Evolutionary conservation across 768 basidiomycete genomes (phyloP).

Genomic region (Pleurotus djamor): DNA sequence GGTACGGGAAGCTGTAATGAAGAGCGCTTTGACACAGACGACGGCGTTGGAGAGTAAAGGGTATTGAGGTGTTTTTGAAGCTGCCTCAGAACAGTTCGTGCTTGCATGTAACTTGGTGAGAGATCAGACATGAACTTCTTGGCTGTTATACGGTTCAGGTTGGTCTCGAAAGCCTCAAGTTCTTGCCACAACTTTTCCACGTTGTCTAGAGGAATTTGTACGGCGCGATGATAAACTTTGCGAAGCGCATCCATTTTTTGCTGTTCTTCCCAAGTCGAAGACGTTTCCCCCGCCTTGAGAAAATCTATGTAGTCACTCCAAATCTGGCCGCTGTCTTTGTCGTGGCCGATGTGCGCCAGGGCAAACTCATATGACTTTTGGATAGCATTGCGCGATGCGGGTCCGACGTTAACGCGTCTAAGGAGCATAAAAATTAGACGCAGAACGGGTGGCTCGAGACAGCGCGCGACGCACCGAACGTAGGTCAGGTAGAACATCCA

Average conservation of each 20-base stretch:
- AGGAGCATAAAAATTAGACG: neutral
- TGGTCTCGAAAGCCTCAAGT: constrained; percentile 88
- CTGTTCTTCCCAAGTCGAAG: constrained; percentile 92
- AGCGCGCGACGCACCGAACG: constrained; percentile 63
- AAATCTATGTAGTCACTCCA: constrained; percentile 96
- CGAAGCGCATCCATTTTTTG: constrained; percentile 94
- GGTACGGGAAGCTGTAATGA: constrained; percentile 64
- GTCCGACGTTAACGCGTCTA: constrained; percentile 68
- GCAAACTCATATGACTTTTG: constrained; percentile 94
- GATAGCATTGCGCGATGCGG: constrained; percentile 71
- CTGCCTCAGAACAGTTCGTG: constrained; percentile 83
- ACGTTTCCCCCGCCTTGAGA: constrained; percentile 74
- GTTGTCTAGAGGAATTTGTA: constrained; percentile 92
- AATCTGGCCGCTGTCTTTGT: constrained; percentile 88
- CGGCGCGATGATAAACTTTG: constrained; percentile 90
- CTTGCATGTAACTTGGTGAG: constrained; percentile 95
- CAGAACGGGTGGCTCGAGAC: constrained; percentile 12
- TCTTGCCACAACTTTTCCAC: constrained; percentile 94
- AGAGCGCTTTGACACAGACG: constrained; percentile 31
- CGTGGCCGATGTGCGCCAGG: constrained; percentile 83
- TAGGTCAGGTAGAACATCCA: constrained; percentile 95
- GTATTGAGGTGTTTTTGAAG: constrained; percentile 66
- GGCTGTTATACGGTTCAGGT: constrained; percentile 88
- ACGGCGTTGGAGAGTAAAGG: constrained; percentile 42
- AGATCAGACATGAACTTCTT: constrained; percentile 95